Evolutionary conservation across 345 rosid genomes (phyloP).

Genomic region (Melastoma malabathricum): DNA sequence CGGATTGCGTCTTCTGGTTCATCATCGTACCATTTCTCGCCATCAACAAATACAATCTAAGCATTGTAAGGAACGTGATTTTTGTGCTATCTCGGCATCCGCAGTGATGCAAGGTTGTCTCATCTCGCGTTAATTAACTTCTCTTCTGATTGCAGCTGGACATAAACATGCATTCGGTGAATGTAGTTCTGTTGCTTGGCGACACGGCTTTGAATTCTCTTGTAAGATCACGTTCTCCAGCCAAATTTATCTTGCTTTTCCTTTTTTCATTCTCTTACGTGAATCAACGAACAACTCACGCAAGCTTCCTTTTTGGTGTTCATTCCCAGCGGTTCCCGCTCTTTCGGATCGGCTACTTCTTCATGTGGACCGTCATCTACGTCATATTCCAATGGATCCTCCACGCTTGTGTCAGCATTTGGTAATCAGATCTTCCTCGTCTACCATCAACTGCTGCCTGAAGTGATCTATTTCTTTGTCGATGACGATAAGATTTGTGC

Average conservation of each 20-base stretch:
- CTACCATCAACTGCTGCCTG: no score
- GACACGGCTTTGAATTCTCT: conserved; percentile 73
- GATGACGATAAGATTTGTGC: neutral
- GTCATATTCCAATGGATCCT: conserved; percentile 83
- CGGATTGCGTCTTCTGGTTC: conserved; percentile 94
- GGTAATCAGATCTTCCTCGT: conserved; percentile 23
- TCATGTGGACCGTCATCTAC: conserved; percentile 63
- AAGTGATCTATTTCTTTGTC: neutral
- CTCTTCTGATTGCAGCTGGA: conserved; percentile 36
- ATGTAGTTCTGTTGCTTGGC: conserved; percentile 64
- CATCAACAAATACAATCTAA: conserved; percentile 55
- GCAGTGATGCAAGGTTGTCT: neutral
- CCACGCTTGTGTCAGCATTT: conserved; percentile 47
- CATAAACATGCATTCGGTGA: conserved; percentile 69
- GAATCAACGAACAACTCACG: neutral
- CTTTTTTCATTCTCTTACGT: neutral
- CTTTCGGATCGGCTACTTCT: conserved; percentile 85
- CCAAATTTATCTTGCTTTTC: neutral
- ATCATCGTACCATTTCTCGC: conserved; percentile 84
- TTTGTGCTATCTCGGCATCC: conserved; percentile 3
- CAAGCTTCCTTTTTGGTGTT: neutral
- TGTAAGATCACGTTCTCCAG: conserved; percentile 24
- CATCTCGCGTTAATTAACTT: no score
- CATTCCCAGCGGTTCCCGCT: conserved; percentile 64
- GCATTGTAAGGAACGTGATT: conserved; percentile 39